A percentile compares a stretch with the other conserved stretches of the same genome.
phyloP scores from a whole-genome alignment of 768 basidiomycete genomes.

The Rhodotorula taiwanensis region DNA sequence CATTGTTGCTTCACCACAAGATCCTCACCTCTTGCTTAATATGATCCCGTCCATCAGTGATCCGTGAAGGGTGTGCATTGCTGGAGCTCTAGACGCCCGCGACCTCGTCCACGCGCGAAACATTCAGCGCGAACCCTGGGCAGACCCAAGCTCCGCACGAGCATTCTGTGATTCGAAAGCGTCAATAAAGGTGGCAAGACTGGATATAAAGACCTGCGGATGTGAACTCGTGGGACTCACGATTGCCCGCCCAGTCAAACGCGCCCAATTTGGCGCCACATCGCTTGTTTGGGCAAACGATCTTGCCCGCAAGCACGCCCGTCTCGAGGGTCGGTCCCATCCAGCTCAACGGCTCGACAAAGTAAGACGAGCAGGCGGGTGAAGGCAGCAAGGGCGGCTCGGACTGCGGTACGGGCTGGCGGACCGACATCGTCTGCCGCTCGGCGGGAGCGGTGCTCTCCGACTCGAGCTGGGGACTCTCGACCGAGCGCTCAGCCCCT shows the following conservation, averaged over 20 bases:
- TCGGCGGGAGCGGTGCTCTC: too few species aligned
- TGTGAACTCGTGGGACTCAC: constrained; percentile 1
- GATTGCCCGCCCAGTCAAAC: constrained; percentile 84
- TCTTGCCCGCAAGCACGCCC: constrained; percentile 80
- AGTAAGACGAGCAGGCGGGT: constrained; percentile 77
- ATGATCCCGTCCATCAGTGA: too few species aligned
- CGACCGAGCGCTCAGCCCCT: neutral
- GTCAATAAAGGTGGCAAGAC: neutral
- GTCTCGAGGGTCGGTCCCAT: constrained; percentile 74
- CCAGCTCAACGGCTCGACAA: constrained; percentile 94
- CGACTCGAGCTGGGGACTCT: too few species aligned
- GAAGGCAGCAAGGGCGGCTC: constrained; percentile 37
- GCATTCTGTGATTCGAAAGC: constrained; percentile 20
- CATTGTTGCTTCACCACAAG: too few species aligned
- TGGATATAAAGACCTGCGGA: neutral
- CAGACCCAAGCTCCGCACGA: constrained; percentile 38
- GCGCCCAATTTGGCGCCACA: constrained; percentile 88
- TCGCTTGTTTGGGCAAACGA: constrained; percentile 82
- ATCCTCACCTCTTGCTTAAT: too few species aligned
- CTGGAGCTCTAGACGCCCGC: neutral
- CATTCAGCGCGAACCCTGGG: constrained; percentile 35
- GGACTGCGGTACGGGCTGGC: neutral
- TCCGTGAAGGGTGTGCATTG: too few species aligned
- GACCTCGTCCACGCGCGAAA: constrained; percentile 30
- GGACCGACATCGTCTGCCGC: too few species aligned